Base-by-base conservation (phyloP, 148 eudicot genomes). In the Oxyria digyna region DNA sequence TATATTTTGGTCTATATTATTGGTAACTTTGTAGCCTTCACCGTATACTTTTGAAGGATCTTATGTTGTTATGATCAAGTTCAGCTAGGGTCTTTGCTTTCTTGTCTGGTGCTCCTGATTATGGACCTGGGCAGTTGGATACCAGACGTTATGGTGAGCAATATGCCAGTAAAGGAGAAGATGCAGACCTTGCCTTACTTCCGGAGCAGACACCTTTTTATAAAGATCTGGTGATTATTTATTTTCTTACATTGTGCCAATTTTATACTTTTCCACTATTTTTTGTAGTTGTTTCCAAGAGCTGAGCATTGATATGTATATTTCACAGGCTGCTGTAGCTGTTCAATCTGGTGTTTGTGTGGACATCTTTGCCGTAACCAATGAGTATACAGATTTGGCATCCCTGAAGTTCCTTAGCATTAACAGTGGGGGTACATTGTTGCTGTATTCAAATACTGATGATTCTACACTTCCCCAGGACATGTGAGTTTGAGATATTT, bases 261-360 rank as follows among this genome's bases (percentile, higher is more conserved):
- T 52, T 27, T 12, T 35, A 31, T 27, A 42, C 46, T 42, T 59
- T 49, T 13, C 38, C 8, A 10, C n/a, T 67, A 14, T 59, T 27
- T 29, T 5, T 31, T 8, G 8, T 27, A 59, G 18, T 59, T 27
- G 37, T 18, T 29, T 15, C 11, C 38, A 13, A 69, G 72, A 64
- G 38, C 18, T 67, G 55, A 77, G 72, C 55, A 67, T 80, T 84
- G 78, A 75, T 73, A 71, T 80, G 65, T 75, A 62, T 86, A 84
- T n/a, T n/a, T 78, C 77, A 73, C 91, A 93, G 98, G 98, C 98
- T 85, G 91, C 96, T 75, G 88, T 86, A 63, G 98, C 98, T 79
- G 98, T 86, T 82, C 98, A 93, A 90, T 80, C 96, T 76, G 98
- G 98, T 86, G 98, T 93, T 69, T 93, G 98, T 78, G 91, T 93